Conservation (phyloP, 2,329 filamentous ascomycete species). For the Reticulascus tulasneorum region DNA sequence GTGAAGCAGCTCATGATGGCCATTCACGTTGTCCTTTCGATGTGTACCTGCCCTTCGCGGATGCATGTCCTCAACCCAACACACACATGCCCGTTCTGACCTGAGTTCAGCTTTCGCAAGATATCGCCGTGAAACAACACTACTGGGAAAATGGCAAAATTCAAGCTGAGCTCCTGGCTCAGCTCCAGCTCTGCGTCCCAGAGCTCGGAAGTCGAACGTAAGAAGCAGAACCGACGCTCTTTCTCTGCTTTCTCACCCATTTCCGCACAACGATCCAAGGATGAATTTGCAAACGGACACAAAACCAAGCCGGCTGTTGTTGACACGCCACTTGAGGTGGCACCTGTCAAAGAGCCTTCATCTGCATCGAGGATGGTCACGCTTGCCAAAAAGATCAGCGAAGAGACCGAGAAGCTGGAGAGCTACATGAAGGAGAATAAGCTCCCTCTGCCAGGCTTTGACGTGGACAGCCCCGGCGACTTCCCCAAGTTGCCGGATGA, state of each 20-base stretch:
- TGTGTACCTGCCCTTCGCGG: too few relatives aligned
- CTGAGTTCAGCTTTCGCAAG: too few relatives aligned
- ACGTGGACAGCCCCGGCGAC: constrained; percentile 36
- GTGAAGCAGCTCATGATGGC: too few relatives aligned
- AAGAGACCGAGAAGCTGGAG: constrained; percentile 47
- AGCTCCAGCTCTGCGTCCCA: constrained; percentile 18
- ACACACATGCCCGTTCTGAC: too few relatives aligned
- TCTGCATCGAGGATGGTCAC: constrained; percentile 35
- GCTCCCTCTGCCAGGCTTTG: constrained; percentile 40
- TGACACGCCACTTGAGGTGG: neutral
- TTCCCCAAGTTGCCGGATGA: constrained; percentile 45
- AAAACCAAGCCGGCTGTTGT: too few relatives aligned
- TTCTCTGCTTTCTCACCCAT: constrained; percentile 22
- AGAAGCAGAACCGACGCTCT: constrained; percentile 30
- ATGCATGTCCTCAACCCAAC: too few relatives aligned
- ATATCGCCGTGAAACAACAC: too few relatives aligned
- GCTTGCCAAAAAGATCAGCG: constrained; percentile 43
- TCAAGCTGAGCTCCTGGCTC: constrained; percentile 32
- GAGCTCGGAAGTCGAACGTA: constrained; percentile 20
- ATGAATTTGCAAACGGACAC: constrained; percentile 1
- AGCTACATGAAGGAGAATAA: constrained; percentile 39
- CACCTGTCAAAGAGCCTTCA: too few relatives aligned
- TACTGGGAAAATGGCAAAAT: constrained; percentile 22
- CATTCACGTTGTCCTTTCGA: too few relatives aligned
- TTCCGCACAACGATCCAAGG: neutral